Base-by-base conservation (phyloP, 768 basidiomycete genomes). In the Kockovaella imperatae region DNA sequence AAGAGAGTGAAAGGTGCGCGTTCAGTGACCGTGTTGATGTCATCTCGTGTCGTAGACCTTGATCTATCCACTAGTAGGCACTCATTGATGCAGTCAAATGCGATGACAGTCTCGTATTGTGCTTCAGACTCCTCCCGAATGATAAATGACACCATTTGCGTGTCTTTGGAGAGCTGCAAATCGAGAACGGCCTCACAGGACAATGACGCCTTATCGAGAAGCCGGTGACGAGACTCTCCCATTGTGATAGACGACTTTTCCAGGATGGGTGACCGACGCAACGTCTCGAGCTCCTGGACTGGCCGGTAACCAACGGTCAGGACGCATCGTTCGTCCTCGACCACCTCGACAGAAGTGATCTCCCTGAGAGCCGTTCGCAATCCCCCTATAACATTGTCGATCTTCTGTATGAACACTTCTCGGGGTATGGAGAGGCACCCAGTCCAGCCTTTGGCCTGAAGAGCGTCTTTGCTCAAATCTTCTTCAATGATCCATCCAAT, bases 401-500 rank as follows among this genome's bases (percentile, higher is more conserved):
- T 6, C 7, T 7, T 25, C 18, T 47, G 29, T 6, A 56, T 42
- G 39, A 42, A 43, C 7, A 56, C 24, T 36, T 48, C 49, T 18
- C 54, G 41, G 2, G 54, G 54, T 14, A 51, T 17, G 14, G 45
- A 45, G 15, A 56, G 31, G 26, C 45, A 52, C 15, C 54, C 54
- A 20, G 49, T 52, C 54, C 54, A 56, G 15, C 45, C 45, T 36
- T 49, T 46, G 42, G 29, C 38, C 23, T 20, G 29, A 15, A 51
- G 31, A 21, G 26, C 28, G 1, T 39, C 50, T 30, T 52, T 36
- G 2, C 20, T 21, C 28, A 56, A 15, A 34, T 56, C 54, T n/a
- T 52, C 46, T 24, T 56, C 54, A 11, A 36, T 42, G 18, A 52
- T 39, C 54, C 54, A 56, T 8, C 45, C 50, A 35, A 40, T 47